A percentile compares a stretch with the other conserved stretches of the same genome.
Evolutionary conservation across 306 rosid species (phyloP).

Genomic region (Corylus avellana): DNA sequence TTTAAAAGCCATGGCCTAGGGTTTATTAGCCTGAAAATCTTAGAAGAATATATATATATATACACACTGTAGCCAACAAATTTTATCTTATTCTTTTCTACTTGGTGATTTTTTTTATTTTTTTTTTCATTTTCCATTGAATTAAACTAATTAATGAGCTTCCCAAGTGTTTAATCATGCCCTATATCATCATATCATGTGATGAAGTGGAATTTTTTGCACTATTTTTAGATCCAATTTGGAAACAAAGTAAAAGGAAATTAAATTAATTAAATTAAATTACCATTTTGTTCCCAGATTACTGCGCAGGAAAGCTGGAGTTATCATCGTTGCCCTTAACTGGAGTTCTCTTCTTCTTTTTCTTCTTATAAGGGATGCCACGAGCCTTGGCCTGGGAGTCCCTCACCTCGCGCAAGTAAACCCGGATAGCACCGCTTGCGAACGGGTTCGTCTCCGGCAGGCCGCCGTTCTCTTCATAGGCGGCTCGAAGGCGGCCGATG

Average conservation of each 20-base stretch:
- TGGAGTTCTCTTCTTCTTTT: conserved; percentile 51
- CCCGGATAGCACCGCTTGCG: conserved; percentile 46
- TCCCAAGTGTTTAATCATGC: not conserved
- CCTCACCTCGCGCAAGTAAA: conserved; percentile 52
- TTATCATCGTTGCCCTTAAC: conserved; percentile 20
- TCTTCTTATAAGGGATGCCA: conserved; percentile 65
- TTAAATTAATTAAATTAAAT: not conserved
- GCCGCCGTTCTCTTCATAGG: conserved; percentile 63
- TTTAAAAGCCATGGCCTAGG: conserved; percentile 28
- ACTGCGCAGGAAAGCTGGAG: conserved; percentile 17
- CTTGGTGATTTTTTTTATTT: not conserved
- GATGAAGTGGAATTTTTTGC: not conserved
- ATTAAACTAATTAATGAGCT: not conserved
- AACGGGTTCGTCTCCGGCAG: conserved; percentile 55
- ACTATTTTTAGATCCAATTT: not conserved
- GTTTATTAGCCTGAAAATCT: conserved; percentile 15
- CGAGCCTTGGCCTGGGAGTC: conserved; percentile 62
- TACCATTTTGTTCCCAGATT: conserved; percentile 5
- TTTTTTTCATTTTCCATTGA: not conserved
- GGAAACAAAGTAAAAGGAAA: conserved; percentile 1
- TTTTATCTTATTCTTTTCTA: not conserved
- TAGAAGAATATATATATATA: not conserved
- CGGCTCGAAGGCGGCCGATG: conserved; percentile 62
- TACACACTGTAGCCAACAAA: not conserved
- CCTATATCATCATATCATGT: not conserved